phyloP scores from a whole-genome alignment of 2,329 filamentous ascomycete genomes.

The Incumbomyces lentus region DNA sequence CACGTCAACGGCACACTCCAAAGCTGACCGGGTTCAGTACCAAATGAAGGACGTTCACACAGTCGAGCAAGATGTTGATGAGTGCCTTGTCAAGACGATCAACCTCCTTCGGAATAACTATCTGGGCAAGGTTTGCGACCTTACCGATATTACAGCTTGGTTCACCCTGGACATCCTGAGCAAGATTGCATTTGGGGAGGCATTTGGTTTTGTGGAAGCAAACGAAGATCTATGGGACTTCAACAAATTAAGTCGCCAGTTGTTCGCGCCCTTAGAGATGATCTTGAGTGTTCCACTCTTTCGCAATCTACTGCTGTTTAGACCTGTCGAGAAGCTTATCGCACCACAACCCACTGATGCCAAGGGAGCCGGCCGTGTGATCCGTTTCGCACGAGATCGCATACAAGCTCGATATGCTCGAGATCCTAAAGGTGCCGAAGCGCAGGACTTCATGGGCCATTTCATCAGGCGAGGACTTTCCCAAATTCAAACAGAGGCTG shows the following conservation, averaged over 20 bases:
- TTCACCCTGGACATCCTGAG: constrained; percentile 14
- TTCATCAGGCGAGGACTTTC: constrained; percentile 23
- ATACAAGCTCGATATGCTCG: background rate
- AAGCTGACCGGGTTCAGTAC: constrained; percentile 5
- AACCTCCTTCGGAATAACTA: background rate
- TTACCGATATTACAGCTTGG: constrained; percentile 12
- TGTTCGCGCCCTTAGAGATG: no score
- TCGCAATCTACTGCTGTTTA: no score
- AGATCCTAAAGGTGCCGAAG: constrained; percentile 6
- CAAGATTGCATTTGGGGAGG: constrained; percentile 12
- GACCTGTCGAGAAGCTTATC: no score
- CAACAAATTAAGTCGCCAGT: no score
- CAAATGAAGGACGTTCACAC: constrained; percentile 12
- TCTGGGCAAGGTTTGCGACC: constrained; percentile 1
- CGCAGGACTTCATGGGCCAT: constrained; percentile 24
- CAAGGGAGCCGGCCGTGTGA: constrained; percentile 8
- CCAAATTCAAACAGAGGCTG: constrained; percentile 10
- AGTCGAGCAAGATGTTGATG: constrained; percentile 12
- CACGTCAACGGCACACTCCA: background rate
- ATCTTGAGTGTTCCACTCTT: no score
- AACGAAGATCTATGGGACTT: constrained; percentile 9
- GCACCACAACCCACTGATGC: no score
- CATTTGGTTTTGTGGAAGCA: constrained; percentile 14
- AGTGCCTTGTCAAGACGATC: constrained; percentile 1
- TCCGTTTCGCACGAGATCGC: background rate